Conservation (phyloP, 176 grass and related monocot genomes). For the Lolium multiflorum region DNA sequence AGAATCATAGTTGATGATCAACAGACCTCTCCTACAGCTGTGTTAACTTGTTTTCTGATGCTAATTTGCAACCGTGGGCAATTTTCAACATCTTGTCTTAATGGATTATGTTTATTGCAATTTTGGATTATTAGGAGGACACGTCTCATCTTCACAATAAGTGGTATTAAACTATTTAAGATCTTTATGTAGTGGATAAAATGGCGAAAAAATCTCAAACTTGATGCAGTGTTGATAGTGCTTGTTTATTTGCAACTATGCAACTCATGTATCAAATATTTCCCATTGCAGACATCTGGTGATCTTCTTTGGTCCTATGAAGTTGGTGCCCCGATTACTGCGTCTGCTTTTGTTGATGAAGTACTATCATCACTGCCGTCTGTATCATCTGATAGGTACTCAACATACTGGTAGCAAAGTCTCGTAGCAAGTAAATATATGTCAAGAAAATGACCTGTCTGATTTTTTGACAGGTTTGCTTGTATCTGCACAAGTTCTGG, state of each 20-base stretch:
- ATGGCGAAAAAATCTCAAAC: background rate
- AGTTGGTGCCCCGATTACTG: constrained; percentile 75
- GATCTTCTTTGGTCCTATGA: constrained; percentile 72
- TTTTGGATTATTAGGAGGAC: background rate
- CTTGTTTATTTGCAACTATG: background rate
- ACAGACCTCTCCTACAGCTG: background rate
- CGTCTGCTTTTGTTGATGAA: constrained; percentile 82
- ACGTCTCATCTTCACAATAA: constrained; percentile 4
- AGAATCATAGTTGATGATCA: background rate
- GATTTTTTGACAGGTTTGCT: constrained; percentile 55
- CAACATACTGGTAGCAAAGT: background rate
- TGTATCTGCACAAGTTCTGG: constrained; percentile 90
- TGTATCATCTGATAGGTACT: constrained; percentile 65
- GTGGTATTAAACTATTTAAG: background rate
- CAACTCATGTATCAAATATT: background rate
- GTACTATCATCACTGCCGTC: constrained; percentile 51
- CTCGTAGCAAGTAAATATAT: background rate
- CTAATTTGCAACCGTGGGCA: background rate
- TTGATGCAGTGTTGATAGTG: background rate
- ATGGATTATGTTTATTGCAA: background rate
- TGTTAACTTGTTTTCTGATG: constrained; percentile 27
- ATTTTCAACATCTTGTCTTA: background rate
- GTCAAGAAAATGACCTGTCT: constrained; percentile 17
- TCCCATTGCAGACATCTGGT: constrained; percentile 52
- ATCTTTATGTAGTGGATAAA: constrained; percentile 9